Conservation (phyloP, 345 rosid genomes). For the Reutealis trisperma region DNA sequence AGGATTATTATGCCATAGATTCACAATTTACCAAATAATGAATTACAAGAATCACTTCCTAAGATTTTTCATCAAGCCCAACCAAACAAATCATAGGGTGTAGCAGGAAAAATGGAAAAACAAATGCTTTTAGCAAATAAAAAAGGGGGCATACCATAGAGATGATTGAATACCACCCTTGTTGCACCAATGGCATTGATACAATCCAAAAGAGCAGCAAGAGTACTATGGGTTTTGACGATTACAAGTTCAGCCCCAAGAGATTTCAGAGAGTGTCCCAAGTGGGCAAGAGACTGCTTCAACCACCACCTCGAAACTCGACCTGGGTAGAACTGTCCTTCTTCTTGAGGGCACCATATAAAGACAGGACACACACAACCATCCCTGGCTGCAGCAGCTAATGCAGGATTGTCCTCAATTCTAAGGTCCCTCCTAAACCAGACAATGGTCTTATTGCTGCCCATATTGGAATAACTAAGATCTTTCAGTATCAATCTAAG, state of each 20-base stretch:
- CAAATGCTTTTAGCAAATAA: constrained; percentile 3
- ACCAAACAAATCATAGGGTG: background rate
- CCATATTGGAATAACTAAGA: constrained; percentile 36
- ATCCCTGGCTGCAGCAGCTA: constrained; percentile 80
- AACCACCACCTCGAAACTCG: constrained; percentile 99
- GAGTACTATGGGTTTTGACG: constrained; percentile 64
- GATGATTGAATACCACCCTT: constrained; percentile 80
- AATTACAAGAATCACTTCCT: background rate
- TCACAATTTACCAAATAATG: background rate
- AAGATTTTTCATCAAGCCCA: constrained; percentile 8
- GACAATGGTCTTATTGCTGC: constrained; percentile 62
- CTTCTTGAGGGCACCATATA: constrained; percentile 93
- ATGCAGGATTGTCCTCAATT: constrained; percentile 98
- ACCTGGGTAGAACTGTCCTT: constrained; percentile 86
- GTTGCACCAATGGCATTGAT: constrained; percentile 60
- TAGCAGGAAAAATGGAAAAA: background rate
- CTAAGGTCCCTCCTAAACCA: constrained; percentile 98
- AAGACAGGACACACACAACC: constrained; percentile 76
- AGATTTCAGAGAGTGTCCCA: constrained; percentile 65
- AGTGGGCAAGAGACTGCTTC: constrained; percentile 75
- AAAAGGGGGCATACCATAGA: constrained; percentile 58
- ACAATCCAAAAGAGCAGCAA: constrained; percentile 71
- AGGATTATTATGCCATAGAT: background rate
- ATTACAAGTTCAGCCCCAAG: constrained; percentile 75
- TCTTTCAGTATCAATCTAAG: constrained; percentile 4